These are phyloP conservation scores for Ophiognomonia clavigignenti-juglandacearum DNA, from an alignment of 2,329 filamentous ascomycete genomes.

Conservation along the genomic window DNA sequence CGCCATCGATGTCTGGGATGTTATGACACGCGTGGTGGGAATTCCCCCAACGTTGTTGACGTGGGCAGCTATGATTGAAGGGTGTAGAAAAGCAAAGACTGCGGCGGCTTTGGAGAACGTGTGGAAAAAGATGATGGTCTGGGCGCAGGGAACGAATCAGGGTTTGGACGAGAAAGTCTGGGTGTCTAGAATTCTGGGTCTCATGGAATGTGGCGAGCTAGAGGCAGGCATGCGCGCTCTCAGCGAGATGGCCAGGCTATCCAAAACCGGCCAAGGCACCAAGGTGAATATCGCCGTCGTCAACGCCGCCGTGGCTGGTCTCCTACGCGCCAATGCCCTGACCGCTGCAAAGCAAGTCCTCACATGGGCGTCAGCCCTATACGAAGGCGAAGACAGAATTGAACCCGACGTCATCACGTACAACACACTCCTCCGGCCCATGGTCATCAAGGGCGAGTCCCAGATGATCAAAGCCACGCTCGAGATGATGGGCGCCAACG, in stretches of 20 bases:
- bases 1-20: conserved; percentile 30
- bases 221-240: conserved; percentile 58
- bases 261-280: conserved; percentile 24
- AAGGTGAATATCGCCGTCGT: conserved; percentile 48
- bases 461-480: conserved; percentile 50
- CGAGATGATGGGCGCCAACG: conserved; percentile 50
- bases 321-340: conserved; percentile 47
- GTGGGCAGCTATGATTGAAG: conserved; percentile 70
- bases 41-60: conserved; percentile 57
- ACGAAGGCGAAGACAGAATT: conserved; percentile 35
- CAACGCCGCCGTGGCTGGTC: conserved; percentile 64
- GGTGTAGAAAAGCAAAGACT: conserved; percentile 59
- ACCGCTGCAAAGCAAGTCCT: conserved; percentile 50
- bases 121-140: conserved; percentile 59
- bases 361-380: conserved; percentile 47
- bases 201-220: conserved; percentile 52
- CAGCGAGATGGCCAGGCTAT: conserved; percentile 55
- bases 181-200: conserved; percentile 64
- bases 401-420: conserved; percentile 55
- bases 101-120: conserved; percentile 56
- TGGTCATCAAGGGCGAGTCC: conserved; percentile 45
- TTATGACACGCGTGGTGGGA: conserved; percentile 42
- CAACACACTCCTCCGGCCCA: conserved; percentile 63
- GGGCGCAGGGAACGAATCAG: conserved; percentile 57
- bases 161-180: conserved; percentile 62